Conservation (phyloP, 2,329 filamentous ascomycete genomes). For the Emericellopsis cladophorae region DNA sequence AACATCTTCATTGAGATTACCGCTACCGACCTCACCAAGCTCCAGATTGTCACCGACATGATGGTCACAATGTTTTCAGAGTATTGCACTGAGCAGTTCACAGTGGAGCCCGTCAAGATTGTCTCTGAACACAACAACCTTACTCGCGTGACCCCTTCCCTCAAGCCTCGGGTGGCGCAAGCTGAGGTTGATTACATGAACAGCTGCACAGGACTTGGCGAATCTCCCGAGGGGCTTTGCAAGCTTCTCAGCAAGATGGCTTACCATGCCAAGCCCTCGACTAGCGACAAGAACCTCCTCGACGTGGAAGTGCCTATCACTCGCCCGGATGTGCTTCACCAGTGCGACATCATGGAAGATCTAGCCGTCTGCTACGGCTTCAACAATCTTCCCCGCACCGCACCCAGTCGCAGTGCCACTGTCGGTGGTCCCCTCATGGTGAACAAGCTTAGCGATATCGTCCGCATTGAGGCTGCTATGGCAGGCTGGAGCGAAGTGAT, state of each 20-base stretch:
- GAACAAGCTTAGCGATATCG: constrained; percentile 90
- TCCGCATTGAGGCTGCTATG: constrained; percentile 81
- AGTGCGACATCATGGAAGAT: constrained; percentile 98
- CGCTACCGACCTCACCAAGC: constrained; percentile 88
- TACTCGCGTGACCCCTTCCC: constrained; percentile 67
- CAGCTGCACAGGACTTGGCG: constrained; percentile 71
- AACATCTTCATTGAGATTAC: constrained; percentile 98
- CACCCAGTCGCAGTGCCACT: constrained; percentile 75
- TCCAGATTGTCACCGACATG: constrained; percentile 91
- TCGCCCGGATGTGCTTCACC: constrained; percentile 86
- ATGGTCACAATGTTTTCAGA: constrained; percentile 95
- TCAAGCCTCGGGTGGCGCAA: constrained; percentile 63
- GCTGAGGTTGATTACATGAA: constrained; percentile 92
- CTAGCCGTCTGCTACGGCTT: constrained; percentile 94
- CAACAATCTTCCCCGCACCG: constrained; percentile 82
- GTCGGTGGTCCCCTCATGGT: constrained; percentile 78
- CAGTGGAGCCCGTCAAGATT: constrained; percentile 86
- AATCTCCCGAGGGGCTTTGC: constrained; percentile 64
- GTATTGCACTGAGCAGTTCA: constrained; percentile 81
- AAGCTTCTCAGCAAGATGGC: constrained; percentile 81
- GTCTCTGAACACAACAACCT: constrained; percentile 83
- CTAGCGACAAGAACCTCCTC: constrained; percentile 54
- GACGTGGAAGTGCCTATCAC: constrained; percentile 80
- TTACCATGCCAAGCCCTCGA: constrained; percentile 65
- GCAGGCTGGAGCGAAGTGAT: constrained; percentile 94